Conservation (phyloP, 495 filamentous ascomycete species). For the Daldinia grandis region DNA sequence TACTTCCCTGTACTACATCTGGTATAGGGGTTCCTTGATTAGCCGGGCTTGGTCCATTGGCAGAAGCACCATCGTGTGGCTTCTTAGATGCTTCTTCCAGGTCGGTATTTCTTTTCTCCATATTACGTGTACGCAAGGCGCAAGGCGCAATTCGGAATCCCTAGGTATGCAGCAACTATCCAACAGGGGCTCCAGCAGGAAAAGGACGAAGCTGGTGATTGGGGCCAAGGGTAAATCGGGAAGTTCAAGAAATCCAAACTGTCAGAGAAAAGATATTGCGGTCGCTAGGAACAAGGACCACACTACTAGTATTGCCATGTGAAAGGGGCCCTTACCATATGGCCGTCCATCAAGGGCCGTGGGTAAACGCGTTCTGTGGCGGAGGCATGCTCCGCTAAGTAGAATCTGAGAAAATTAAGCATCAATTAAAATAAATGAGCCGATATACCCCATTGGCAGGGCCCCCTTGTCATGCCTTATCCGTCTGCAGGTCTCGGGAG, state of each 20-base stretch:
- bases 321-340: constrained; percentile 25
- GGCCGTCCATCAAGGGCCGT: constrained; percentile 23
- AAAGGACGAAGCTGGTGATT: constrained; percentile 22
- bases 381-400: constrained; percentile 44
- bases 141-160: constrained; percentile 12
- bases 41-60: constrained; percentile 20
- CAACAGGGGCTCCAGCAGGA: constrained; percentile 20
- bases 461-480: constrained; percentile 39
- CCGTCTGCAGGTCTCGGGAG: constrained; percentile 43
- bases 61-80: constrained; percentile 22
- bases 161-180: constrained; percentile 9
- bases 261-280: constrained; percentile 22
- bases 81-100: constrained; percentile 22
- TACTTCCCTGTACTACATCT: constrained; percentile 21
- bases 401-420: constrained; percentile 30
- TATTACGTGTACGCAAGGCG: constrained; percentile 31
- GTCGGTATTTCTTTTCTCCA: constrained; percentile 32
- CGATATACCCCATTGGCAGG: constrained; percentile 42
- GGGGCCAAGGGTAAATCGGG: constrained; percentile 20
- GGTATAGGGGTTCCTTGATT: constrained; percentile 30
- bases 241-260: constrained; percentile 25
- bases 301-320: constrained; percentile 36
- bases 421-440: constrained; percentile 44
- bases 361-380: constrained; percentile 40
- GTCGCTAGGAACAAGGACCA: constrained; percentile 33